Base-by-base conservation (phyloP, 768 basidiomycete species). In the Clavaria fumosa region DNA sequence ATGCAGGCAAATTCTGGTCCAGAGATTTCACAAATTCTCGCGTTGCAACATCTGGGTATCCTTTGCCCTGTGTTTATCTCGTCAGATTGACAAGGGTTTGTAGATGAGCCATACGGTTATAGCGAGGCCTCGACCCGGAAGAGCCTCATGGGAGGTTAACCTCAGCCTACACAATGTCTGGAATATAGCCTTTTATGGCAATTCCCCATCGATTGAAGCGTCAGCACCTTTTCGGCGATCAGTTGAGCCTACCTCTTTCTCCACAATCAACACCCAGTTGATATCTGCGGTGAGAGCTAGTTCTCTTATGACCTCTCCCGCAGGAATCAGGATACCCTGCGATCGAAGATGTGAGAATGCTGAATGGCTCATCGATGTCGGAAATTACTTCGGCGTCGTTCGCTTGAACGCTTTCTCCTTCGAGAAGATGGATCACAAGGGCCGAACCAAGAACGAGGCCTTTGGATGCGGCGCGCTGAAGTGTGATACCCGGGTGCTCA, bases 21-120 rank as follows among this genome's bases (percentile, higher is more conserved):
- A 97, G 62, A 0, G 68, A 72, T 40, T 75, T 74, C 31, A 91
- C 70, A 5, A 97, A 66, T 45, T 91, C 77, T 5, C 89, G 69
- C 1, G 95, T 93, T 2, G 89, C 80, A 3, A 95, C 57, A 51
- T 99, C 95, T 0, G 95, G 95, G 56, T 93, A 97, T 2, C 95
- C 95, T 53, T 95, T 97, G 0, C 95, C 95, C 90, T 95, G 46
- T 7, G 19, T 24, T 31, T 15, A 23, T 17, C 24, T 39, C 15
- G 22, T n/a, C 24, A 17, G 38, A 7, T 35, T 12, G 22, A 31
- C 12, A 21, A n/a, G n/a, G n/a, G 24, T 11, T 37, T 12, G 23
- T 20, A 30, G 6, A 35, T 22, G 31, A 31, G 7, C 38, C 53
- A 34, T 43, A 85, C 90, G 4, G 90, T 93, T 48, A 93, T 67